Percentiles rank a stretch among this genome's conserved stretches.
Conservation (phyloP, 2,329 filamentous ascomycete genomes). For the Fusarium sp. region DNA sequence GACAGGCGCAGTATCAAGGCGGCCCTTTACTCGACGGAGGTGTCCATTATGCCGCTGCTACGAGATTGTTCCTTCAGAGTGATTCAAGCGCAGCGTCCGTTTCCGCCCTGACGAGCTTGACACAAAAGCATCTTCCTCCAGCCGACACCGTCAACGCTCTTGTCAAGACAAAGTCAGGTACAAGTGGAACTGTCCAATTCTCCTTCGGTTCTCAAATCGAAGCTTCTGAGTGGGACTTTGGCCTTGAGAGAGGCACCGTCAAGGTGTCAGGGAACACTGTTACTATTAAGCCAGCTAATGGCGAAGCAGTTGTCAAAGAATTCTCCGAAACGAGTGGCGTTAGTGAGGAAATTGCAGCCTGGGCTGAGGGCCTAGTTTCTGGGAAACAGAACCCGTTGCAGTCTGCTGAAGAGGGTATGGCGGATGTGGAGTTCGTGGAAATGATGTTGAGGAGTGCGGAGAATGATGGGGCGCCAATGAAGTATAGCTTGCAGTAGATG, state of each 20-base stretch:
- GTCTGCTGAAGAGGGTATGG: neutral
- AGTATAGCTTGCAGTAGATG: neutral
- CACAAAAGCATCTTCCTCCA: neutral
- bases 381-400: neutral
- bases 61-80: neutral
- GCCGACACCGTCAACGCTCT: neutral
- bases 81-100: neutral
- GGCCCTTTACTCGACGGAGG: neutral
- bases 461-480: neutral
- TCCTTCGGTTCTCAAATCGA: neutral
- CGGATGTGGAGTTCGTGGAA: constrained; percentile 1
- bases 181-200: neutral
- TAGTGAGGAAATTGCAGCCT: neutral
- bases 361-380: neutral
- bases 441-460: neutral
- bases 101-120: neutral
- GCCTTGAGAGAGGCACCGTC: neutral
- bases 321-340: neutral
- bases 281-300: neutral
- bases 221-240: neutral
- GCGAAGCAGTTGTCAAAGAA: neutral
- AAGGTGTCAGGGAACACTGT: neutral
- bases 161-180: neutral
- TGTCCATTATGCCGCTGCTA: neutral
- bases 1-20: neutral